phyloP scores from a whole-genome alignment of 495 filamentous ascomycete genomes.

The Aspergillus carlsbadensis region DNA sequence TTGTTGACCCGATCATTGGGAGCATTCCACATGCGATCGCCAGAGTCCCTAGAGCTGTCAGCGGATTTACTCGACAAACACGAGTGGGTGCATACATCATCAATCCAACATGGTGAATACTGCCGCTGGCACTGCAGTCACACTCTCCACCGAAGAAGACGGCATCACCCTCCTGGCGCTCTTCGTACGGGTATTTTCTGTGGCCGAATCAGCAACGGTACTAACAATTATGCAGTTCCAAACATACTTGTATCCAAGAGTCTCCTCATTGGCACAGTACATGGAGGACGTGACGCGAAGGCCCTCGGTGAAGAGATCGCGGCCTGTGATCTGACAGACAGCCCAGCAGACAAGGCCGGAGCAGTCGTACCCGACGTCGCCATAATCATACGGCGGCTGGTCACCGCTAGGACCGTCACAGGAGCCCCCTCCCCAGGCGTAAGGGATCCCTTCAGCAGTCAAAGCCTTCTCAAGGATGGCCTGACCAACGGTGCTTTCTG shows the following conservation, averaged over 20 bases:
- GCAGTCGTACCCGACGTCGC: constrained; percentile 21
- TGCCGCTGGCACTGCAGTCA: constrained; percentile 13
- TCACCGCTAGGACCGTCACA: constrained; percentile 18
- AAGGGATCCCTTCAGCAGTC: constrained; percentile 16
- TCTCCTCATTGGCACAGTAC: constrained; percentile 20
- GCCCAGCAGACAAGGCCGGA: constrained; percentile 22
- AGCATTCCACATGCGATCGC: constrained; percentile 27
- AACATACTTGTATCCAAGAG: constrained; percentile 19
- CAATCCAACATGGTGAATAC: constrained; percentile 21
- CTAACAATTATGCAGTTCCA: background rate
- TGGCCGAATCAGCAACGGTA: background rate
- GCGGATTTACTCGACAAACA: background rate
- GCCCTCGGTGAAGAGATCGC: constrained; percentile 21
- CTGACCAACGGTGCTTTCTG: constrained; percentile 7
- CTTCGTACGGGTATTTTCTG: constrained; percentile 21
- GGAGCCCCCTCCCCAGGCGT: constrained; percentile 23
- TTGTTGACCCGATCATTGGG: constrained; percentile 20
- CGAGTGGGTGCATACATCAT: constrained; percentile 17
- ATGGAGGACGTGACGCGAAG: constrained; percentile 21
- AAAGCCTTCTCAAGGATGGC: constrained; percentile 16
- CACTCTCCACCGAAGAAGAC: constrained; percentile 22
- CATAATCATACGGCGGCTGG: constrained; percentile 23
- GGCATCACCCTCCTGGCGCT: constrained; percentile 19
- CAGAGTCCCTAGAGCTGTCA: constrained; percentile 16
- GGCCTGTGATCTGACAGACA: constrained; percentile 21